Evolutionary conservation across 1,139 yeast species (phyloP), one percentile per base, ranked within the genome.

Genomic region (Suhomyces anneliseae): DNA sequence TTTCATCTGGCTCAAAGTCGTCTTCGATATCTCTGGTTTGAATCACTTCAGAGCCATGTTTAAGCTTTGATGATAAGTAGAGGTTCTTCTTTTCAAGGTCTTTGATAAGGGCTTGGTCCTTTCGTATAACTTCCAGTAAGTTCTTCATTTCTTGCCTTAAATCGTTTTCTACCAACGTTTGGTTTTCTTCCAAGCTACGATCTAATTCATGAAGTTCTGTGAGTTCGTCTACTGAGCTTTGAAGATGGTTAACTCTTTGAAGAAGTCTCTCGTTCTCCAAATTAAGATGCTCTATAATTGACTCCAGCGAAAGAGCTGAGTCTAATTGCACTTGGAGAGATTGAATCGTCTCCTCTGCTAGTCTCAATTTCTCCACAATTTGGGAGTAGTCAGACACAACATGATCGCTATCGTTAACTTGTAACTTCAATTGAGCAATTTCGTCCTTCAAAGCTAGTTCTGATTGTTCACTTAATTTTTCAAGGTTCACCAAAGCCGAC

Each of bases 141-240:
- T 56, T 53, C 6, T 63, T 62, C n/a, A 85, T 65, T 29, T 82
- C 81, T 6, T 60, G 55, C 27, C 69, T 64, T 26, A 85, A 68
- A 42, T 83, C 85, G n/a, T 59, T 56, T 53, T 85, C 90, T 1
- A 82, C 72, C n/a, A 72, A 76, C 0, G 63, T 50, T 51, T 82
- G 87, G 42, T 71, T 72, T 11, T 73, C 77, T 50, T 87, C 93
- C n/a, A 88, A 67, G 52, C 84, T 85, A 45, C 72, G 78, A 49
- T 83, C 85, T 14, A 87, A 64, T 39, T 76, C 81, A 49, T 79
- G 82, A 24, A 87, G 61, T 46, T 83, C 83, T 43, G 79, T 83
- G 36, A 85, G 68, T 49, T 87, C 90, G 6, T 70, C 70, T 1
- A 85, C 68, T 0, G 80, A 72, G 2, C 52, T 59, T 39, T 72